A percentile compares a stretch with the other conserved stretches of the same genome.
phyloP scores from a whole-genome alignment of 306 rosid genomes.

The Cercis canadensis region DNA sequence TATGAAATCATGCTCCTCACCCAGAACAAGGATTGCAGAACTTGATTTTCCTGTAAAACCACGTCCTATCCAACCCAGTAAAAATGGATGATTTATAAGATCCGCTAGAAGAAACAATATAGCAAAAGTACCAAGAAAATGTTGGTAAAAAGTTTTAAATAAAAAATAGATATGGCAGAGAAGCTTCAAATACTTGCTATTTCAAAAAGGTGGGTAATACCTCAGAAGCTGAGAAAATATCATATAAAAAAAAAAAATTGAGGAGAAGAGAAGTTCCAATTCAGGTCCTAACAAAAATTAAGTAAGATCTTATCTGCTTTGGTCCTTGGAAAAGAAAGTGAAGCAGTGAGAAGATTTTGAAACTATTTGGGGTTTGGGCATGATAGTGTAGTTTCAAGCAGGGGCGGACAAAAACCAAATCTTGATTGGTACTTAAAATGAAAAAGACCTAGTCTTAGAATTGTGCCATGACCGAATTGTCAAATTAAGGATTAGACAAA shows the following conservation, averaged over 20 bases:
- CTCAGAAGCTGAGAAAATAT: not conserved
- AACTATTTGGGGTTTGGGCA: not conserved
- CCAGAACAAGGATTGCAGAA: not conserved
- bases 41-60: not conserved
- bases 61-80: not conserved
- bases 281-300: not conserved
- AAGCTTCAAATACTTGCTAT: no score
- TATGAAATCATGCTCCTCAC: not conserved
- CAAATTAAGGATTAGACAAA: not conserved
- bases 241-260: not conserved
- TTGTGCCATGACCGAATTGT: not conserved
- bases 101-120: not conserved
- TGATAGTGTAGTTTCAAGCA: not conserved
- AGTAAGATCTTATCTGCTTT: not conserved
- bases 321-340: not conserved
- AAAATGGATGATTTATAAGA: not conserved
- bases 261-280: constrained; percentile 3
- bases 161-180: no score
- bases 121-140: not conserved
- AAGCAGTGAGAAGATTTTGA: not conserved
- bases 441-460: no score
- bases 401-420: not conserved
- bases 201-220: no score
- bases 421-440: not conserved
- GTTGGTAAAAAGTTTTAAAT: not conserved